Evolutionary conservation across 2,329 filamentous ascomycete genomes (phyloP).

Genomic region (Cercospora citrullina): DNA sequence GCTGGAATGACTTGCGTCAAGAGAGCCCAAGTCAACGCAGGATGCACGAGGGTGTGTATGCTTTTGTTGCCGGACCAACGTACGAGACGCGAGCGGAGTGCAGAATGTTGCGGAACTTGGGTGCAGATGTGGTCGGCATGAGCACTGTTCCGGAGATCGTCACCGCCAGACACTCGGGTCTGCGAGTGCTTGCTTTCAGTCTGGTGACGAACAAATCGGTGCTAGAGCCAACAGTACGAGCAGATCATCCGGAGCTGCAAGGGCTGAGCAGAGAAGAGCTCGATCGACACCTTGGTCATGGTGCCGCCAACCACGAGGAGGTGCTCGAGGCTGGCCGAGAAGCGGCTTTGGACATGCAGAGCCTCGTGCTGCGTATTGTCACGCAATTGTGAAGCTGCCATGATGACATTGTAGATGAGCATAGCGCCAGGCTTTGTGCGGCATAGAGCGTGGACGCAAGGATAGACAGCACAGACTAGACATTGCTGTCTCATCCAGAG

Average conservation of each 20-base stretch:
- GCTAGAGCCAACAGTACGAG: conserved; percentile 58
- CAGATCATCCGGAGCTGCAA: conserved; percentile 58
- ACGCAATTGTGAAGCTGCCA: conserved; percentile 40
- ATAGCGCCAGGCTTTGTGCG: neutral
- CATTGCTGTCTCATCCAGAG: conserved; percentile 27
- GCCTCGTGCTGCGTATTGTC: conserved; percentile 49
- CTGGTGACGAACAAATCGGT: conserved; percentile 66
- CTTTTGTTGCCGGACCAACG: conserved; percentile 63
- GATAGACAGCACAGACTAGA: neutral
- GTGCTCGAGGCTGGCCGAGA: conserved; percentile 62
- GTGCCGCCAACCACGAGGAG: conserved; percentile 65
- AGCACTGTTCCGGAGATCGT: conserved; percentile 69
- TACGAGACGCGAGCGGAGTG: conserved; percentile 68
- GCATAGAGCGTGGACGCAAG: neutral
- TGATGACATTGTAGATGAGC: neutral
- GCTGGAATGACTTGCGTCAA: conserved; percentile 55
- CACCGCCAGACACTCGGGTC: conserved; percentile 63
- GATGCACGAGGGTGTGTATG: conserved; percentile 66
- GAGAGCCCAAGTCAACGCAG: conserved; percentile 48
- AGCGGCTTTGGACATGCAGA: conserved; percentile 64
- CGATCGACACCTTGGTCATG: conserved; percentile 56
- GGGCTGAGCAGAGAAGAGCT: conserved; percentile 53
- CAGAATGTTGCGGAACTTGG: conserved; percentile 59
- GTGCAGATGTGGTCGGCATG: conserved; percentile 71
- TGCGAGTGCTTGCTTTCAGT: conserved; percentile 64